Percentiles rank a stretch among this genome's conserved stretches.
Evolutionary conservation across 495 filamentous ascomycete genomes (phyloP).

Genomic region (Penicillium tannophilum): DNA sequence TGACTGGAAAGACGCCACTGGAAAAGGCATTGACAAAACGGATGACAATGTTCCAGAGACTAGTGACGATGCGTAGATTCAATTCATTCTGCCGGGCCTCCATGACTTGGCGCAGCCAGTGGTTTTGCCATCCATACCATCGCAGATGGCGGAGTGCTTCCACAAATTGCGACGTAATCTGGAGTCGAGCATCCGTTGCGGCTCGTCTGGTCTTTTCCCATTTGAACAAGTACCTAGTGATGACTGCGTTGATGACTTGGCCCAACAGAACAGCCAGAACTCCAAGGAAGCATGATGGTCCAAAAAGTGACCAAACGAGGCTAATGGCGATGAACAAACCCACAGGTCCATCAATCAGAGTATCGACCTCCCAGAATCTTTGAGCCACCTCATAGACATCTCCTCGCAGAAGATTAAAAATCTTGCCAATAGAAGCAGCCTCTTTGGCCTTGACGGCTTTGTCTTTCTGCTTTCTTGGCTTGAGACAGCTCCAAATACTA

Average conservation of each 20-base stretch:
- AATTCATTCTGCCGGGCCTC: constrained; percentile 68
- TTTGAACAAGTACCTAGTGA: constrained; percentile 60
- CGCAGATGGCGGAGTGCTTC: constrained; percentile 82
- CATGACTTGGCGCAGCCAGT: constrained; percentile 76
- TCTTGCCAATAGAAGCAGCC: constrained; percentile 78
- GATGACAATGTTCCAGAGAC: constrained; percentile 60
- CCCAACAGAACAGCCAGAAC: constrained; percentile 63
- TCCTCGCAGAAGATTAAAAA: constrained; percentile 75
- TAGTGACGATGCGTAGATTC: constrained; percentile 63
- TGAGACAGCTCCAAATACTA: constrained; percentile 17
- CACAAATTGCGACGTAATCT: constrained; percentile 76
- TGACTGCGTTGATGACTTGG: constrained; percentile 63
- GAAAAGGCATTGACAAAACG: constrained; percentile 62
- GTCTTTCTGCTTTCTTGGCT: constrained; percentile 4
- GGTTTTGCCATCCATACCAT: constrained; percentile 85
- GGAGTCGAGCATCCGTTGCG: constrained; percentile 71
- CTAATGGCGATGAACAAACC: constrained; percentile 66
- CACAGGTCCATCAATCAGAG: constrained; percentile 67
- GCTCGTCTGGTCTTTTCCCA: constrained; percentile 65
- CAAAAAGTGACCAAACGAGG: constrained; percentile 74
- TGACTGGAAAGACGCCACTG: constrained; percentile 72
- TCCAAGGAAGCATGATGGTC: constrained; percentile 76
- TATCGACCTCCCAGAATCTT: constrained; percentile 76
- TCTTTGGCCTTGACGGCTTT: constrained; percentile 43
- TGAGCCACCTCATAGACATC: constrained; percentile 86